Evolutionary conservation across 208 protist genomes (phyloP).

Genomic region (Jaenimonas drosophilae): DNA sequence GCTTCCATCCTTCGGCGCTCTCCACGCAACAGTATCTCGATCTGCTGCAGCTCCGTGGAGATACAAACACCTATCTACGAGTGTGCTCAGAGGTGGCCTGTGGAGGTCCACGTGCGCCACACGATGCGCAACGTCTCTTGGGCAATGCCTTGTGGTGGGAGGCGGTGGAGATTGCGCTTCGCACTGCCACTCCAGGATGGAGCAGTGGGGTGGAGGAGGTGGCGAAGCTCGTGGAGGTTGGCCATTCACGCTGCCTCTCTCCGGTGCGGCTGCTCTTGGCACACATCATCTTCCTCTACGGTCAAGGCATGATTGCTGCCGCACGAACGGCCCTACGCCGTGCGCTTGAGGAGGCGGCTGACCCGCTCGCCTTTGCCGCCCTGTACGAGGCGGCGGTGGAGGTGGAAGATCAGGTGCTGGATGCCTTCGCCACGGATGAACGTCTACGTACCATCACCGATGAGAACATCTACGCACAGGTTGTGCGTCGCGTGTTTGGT

Average conservation of each 20-base stretch:
- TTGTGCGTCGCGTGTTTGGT: conserved; percentile 20
- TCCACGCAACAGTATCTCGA: conserved; percentile 50
- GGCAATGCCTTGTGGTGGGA: too few relatives aligned
- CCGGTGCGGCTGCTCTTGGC: conserved; percentile 29
- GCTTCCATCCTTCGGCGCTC: conserved; percentile 33
- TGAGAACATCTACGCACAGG: conserved; percentile 6
- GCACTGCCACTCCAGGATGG: too few relatives aligned
- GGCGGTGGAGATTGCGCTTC: too few relatives aligned
- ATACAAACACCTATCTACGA: conserved; percentile 29
- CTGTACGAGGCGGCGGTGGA: conserved; percentile 43
- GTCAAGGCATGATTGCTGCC: conserved; percentile 44
- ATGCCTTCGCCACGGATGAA: conserved; percentile 48
- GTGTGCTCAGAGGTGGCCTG: too few relatives aligned
- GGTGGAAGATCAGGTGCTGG: conserved; percentile 67
- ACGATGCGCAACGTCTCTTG: too few relatives aligned
- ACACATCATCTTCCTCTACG: conserved; percentile 53
- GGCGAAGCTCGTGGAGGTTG: conserved; percentile 28
- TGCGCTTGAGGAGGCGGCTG: conserved; percentile 34
- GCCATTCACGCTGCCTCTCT: conserved; percentile 34
- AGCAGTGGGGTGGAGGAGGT: conserved; percentile 20
- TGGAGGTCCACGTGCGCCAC: too few relatives aligned
- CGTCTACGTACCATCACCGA: conserved; percentile 20
- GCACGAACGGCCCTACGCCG: conserved; percentile 27
- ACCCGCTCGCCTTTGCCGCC: conserved; percentile 27
- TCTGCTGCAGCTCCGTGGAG: conserved; percentile 37